phyloP scores from a whole-genome alignment of 2,329 filamentous ascomycete species.

The Monosporascus sp. region DNA sequence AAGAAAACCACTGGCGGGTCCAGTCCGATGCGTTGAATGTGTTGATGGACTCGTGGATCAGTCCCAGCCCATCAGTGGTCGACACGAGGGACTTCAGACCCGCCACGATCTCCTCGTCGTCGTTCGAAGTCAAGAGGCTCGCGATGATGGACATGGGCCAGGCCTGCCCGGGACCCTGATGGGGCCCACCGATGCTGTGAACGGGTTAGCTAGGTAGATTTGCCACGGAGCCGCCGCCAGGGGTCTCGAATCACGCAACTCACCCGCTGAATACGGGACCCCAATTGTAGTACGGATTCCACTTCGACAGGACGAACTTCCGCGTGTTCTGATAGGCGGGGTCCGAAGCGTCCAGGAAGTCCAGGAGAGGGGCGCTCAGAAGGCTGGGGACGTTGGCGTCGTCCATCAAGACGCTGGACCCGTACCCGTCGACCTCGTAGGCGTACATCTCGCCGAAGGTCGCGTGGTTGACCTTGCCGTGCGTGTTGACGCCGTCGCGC shows the following conservation, averaged over 20 bases:
- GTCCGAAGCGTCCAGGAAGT: conserved; percentile 41
- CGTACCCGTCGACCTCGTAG: conserved; percentile 63
- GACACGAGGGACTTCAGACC: conserved; percentile 27
- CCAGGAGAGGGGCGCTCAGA: conserved; percentile 49
- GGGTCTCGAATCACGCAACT: conserved; percentile 23
- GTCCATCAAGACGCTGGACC: conserved; percentile 53
- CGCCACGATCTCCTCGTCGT: conserved; percentile 27
- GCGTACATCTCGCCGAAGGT: conserved; percentile 60
- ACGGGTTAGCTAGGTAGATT: conserved; percentile 5
- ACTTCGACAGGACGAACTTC: conserved; percentile 63
- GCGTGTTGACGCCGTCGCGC: conserved; percentile 56
- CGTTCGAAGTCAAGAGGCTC: conserved; percentile 61
- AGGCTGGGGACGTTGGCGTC: conserved; percentile 57
- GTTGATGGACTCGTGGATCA: conserved; percentile 38
- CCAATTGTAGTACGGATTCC: conserved; percentile 67
- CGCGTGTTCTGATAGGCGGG: conserved; percentile 68
- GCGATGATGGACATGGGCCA: conserved; percentile 87
- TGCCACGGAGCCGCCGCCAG: background rate
- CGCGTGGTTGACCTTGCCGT: conserved; percentile 59
- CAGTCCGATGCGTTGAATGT: conserved; percentile 30
- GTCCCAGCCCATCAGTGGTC: conserved; percentile 27
- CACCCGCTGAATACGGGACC: conserved; percentile 44
- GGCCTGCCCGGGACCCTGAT: conserved; percentile 59
- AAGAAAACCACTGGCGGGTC: conserved; percentile 36
- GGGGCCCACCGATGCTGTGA: conserved; percentile 42